Conservation (phyloP, 108 stramenopile species). For the Pseudonitzschia multiseries region DNA sequence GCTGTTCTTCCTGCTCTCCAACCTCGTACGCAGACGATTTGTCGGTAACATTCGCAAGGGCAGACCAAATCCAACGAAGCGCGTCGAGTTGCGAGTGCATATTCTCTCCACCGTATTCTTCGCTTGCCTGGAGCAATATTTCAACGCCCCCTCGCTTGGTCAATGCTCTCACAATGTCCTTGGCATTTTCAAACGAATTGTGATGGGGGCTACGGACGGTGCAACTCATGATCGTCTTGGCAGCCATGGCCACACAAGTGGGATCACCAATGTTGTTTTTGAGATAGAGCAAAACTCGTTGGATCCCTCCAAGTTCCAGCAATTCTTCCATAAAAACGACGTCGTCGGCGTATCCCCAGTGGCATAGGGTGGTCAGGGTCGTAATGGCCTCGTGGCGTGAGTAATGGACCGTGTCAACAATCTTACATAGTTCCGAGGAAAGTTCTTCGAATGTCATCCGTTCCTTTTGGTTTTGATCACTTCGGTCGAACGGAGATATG, state of each 20-base stretch:
- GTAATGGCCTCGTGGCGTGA: background rate
- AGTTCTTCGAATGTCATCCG: background rate
- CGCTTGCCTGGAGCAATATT: background rate
- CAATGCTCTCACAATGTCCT: background rate
- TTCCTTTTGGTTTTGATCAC: background rate
- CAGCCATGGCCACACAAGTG: background rate
- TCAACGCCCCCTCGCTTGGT: background rate
- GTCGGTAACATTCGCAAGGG: background rate
- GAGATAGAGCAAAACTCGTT: conserved; percentile 3
- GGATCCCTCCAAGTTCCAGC: conserved; percentile 4
- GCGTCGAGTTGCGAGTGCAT: background rate
- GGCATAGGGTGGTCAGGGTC: background rate
- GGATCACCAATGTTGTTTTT: conserved; percentile 1
- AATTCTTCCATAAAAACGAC: background rate
- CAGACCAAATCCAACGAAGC: conserved; percentile 9
- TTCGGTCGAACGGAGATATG: background rate
- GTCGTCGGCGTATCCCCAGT: conserved; percentile 11
- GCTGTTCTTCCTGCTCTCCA: background rate
- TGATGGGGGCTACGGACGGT: background rate
- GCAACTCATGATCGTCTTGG: conserved; percentile 1
- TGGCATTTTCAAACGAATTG: background rate
- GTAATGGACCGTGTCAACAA: background rate
- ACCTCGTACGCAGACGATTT: conserved; percentile 4
- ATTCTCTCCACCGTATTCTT: background rate
- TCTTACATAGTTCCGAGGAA: background rate